Base-by-base conservation (phyloP, 495 filamentous ascomycete genomes). In the Hypomontagnella submonticulosa region DNA sequence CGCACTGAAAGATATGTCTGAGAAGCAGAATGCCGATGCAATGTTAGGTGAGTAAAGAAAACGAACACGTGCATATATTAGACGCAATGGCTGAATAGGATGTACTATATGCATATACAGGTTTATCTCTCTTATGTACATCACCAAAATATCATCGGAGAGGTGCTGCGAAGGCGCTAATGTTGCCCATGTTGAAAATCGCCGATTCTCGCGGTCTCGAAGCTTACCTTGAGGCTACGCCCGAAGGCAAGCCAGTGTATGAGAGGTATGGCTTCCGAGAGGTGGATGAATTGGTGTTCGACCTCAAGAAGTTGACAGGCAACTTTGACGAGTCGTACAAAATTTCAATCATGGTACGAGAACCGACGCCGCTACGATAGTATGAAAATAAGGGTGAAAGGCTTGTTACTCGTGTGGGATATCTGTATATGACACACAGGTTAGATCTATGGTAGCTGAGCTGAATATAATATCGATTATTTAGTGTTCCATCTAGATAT, bases 131-230 rank as follows among this genome's bases (percentile, higher is more conserved):
- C 12, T 49, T 74, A 10, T 72, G 66, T 40, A 79, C 77, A 6
- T 62, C 69, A 16, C 80, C 81, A 4, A 74, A 73, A 13, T 75
- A 78, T 20, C 61, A 74, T 49, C 63, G 75, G 40, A 71, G 62
- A 34, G 77, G 77, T 7, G 73, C 73, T 8, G 76, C 63, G 15
- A 66, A 63, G 50, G 68, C 66, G 15, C 59, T 79, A 15, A 62
- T 79, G 9, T 32, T 34, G 33, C 66, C 61, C 10, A 71, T 74
- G 54, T 46, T 79, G 4, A 62, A 58, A 5, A 61, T 77, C 7
- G 67, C 76, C 4, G 74, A 76, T 34, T 40, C 57, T 10, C 51
- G 60, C 1, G 69, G 66, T 12, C 57, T 75, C 16, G 69, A 57
- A 33, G 42, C 51, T 4, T 79, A 73, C 51, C 48, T 77, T 1